Evolutionary conservation across 2,329 filamentous ascomycete species (phyloP).

Genomic region (Septoria linicola): DNA sequence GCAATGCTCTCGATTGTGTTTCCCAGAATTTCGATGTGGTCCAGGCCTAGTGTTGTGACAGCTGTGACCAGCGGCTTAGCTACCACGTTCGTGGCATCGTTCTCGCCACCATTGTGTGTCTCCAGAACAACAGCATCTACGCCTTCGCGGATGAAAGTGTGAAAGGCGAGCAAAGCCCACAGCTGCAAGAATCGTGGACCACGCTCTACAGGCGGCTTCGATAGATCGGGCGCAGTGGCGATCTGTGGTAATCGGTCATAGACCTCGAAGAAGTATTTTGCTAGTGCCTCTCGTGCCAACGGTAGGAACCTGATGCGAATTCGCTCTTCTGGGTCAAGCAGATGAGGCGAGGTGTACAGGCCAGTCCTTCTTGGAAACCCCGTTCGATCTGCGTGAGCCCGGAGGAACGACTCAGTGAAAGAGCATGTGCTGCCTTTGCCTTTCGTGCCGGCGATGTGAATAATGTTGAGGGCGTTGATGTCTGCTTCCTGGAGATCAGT

Average conservation of each 20-base stretch:
- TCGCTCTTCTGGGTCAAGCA: slow-evolving; percentile 75
- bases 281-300: slow-evolving; percentile 65
- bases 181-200: slow-evolving; percentile 71
- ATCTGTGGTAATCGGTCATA: slow-evolving; percentile 62
- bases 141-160: slow-evolving; percentile 73
- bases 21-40: slow-evolving; percentile 78
- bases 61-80: slow-evolving; percentile 66
- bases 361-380: slow-evolving; percentile 52
- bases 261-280: slow-evolving; percentile 76
- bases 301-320: slow-evolving; percentile 74
- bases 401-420: slow-evolving; percentile 72
- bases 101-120: slow-evolving; percentile 88
- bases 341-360: slow-evolving; percentile 81
- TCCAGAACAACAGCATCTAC: slow-evolving; percentile 79
- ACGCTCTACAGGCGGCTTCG: slow-evolving; percentile 61
- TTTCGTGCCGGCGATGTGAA: slow-evolving; percentile 90
- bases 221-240: slow-evolving; percentile 43
- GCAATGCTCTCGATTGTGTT: slow-evolving; percentile 75
- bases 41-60: slow-evolving; percentile 78
- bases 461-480: slow-evolving; percentile 40
- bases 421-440: slow-evolving; percentile 88
- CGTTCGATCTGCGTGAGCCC: slow-evolving; percentile 50
- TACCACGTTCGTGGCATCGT: slow-evolving; percentile 86
- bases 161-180: slow-evolving; percentile 80
- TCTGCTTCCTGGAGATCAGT: slow-evolving; percentile 19